phyloP scores from a whole-genome alignment of 2,329 filamentous ascomycete species.

The Aureobasidium sp. region DNA sequence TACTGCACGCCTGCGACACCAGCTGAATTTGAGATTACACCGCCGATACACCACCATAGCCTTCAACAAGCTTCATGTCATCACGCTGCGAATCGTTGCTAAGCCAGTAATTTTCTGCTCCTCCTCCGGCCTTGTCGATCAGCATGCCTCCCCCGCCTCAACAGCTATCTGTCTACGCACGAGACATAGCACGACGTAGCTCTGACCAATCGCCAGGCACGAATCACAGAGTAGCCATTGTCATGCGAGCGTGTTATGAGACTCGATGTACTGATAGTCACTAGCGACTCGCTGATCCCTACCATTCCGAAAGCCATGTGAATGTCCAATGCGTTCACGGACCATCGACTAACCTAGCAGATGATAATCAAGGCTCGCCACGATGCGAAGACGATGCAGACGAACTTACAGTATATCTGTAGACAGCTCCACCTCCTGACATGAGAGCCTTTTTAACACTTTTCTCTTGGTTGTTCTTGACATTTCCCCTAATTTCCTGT shows the following conservation, averaged over 20 bases:
- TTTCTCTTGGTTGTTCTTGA: background rate
- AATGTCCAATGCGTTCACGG: no score
- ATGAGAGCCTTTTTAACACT: no score
- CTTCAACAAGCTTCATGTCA: background rate
- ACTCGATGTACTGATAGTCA: background rate
- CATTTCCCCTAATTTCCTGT: background rate
- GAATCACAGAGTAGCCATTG: background rate
- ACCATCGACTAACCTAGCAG: background rate
- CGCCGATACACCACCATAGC: background rate
- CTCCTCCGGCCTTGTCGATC: background rate
- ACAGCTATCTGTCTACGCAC: background rate
- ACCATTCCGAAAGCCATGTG: background rate
- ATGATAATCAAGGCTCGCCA: background rate
- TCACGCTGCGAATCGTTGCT: background rate
- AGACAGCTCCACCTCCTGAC: background rate
- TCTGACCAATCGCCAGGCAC: background rate
- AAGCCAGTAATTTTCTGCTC: background rate
- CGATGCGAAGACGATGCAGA: background rate
- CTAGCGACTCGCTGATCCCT: background rate
- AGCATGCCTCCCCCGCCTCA: background rate
- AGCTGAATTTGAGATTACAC: background rate
- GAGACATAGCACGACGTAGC: background rate
- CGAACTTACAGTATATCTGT: background rate
- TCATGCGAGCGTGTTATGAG: background rate
- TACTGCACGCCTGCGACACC: background rate